A percentile compares a stretch with the other conserved stretches of the same genome.
Conservation (phyloP, 2,329 filamentous ascomycete genomes). For the Aspergillus fischeri region DNA sequence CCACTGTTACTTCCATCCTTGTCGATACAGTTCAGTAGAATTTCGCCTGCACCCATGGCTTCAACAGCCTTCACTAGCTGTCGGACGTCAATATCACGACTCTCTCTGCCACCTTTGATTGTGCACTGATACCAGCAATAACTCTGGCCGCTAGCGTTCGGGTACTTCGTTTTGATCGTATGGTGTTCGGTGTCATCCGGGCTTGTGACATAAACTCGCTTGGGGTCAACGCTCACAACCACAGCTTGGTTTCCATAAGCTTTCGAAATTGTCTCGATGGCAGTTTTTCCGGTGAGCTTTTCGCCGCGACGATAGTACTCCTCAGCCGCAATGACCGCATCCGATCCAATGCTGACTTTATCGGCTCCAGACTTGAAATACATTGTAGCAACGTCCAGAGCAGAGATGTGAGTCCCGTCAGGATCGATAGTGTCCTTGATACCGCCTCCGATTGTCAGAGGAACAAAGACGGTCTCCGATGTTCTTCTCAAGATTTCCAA, state of each 20-base stretch:
- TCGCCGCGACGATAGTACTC: slow-evolving; percentile 73
- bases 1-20: slow-evolving; percentile 91
- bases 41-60: slow-evolving; percentile 91
- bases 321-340: slow-evolving; percentile 89
- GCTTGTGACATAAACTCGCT: slow-evolving; percentile 74
- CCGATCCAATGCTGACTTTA: slow-evolving; percentile 94
- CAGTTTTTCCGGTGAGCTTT: slow-evolving; percentile 72
- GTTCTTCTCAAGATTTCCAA: slow-evolving; percentile 84
- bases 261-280: slow-evolving; percentile 89
- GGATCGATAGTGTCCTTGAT: slow-evolving; percentile 90
- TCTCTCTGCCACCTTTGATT: slow-evolving; percentile 90
- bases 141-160: slow-evolving; percentile 70
- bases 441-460: slow-evolving; percentile 89
- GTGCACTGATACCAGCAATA: slow-evolving; percentile 98
- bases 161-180: slow-evolving; percentile 65
- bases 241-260: slow-evolving; percentile 97
- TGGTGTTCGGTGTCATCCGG: slow-evolving; percentile 69
- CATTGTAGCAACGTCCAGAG: slow-evolving; percentile 88
- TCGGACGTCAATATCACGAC: slow-evolving; percentile 86
- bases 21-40: slow-evolving; percentile 96
- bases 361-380: slow-evolving; percentile 97
- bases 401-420: slow-evolving; percentile 79
- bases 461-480: slow-evolving; percentile 90
- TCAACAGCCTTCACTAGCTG: slow-evolving; percentile 86
- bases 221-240: slow-evolving; percentile 91